These are phyloP conservation scores for Xylaria sp. DNA, from an alignment of 2,329 filamentous ascomycete genomes.

Conservation along the genomic window DNA sequence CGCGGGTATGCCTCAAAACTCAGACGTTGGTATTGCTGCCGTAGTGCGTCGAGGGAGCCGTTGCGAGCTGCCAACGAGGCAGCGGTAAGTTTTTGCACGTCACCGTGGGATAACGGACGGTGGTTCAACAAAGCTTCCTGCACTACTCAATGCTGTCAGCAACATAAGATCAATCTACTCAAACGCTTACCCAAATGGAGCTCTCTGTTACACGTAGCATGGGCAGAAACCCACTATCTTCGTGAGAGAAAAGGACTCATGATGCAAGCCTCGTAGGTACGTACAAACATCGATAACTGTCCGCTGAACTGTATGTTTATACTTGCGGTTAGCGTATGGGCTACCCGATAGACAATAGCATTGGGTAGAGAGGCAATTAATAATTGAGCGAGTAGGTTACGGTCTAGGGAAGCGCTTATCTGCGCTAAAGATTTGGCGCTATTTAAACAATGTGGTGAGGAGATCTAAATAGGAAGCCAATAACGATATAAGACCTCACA, in stretches of 20 bases:
- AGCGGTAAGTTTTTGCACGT: constrained; percentile 41
- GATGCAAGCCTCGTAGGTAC: not conserved
- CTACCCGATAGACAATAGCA: not conserved
- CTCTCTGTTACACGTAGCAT: not conserved
- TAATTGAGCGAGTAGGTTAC: too few relatives aligned
- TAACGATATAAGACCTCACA: not conserved
- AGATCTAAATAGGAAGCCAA: not conserved
- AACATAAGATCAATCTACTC: not conserved
- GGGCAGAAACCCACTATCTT: not conserved
- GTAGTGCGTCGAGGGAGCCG: constrained; percentile 44
- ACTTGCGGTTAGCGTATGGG: not conserved
- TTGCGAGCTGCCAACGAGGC: constrained; percentile 44
- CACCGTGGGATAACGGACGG: constrained; percentile 32
- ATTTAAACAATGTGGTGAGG: not conserved
- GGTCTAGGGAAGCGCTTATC: not conserved
- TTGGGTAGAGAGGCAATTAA: not conserved
- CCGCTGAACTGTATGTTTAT: constrained; percentile 37
- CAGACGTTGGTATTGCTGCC: constrained; percentile 43
- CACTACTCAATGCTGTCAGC: constrained; percentile 23
- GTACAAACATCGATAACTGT: constrained; percentile 44
- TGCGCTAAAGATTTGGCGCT: not conserved
- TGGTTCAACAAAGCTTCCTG: constrained; percentile 45
- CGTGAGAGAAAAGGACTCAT: too few relatives aligned
- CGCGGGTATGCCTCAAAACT: constrained; percentile 17
- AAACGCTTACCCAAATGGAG: not conserved